Conservation (phyloP, 1,284 basidiomycete genomes). For the Wallemia hederae region DNA sequence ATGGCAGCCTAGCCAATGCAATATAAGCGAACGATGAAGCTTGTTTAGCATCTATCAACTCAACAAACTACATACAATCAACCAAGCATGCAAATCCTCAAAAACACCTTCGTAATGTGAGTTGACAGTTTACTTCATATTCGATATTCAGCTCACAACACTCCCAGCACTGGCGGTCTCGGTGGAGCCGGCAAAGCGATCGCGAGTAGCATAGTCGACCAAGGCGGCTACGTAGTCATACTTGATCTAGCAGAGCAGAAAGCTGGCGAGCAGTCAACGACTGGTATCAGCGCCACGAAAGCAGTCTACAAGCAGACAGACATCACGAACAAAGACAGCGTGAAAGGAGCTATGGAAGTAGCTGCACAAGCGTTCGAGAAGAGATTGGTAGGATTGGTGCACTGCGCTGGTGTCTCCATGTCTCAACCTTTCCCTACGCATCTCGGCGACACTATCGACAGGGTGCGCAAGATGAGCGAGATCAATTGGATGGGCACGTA, state of each 20-base stretch:
- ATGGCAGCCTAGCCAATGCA: too few species aligned
- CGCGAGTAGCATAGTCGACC: neutral
- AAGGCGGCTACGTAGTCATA: neutral
- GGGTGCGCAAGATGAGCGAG: slow-evolving; percentile 15
- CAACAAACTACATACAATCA: neutral
- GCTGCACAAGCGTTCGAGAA: neutral
- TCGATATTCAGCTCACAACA: neutral
- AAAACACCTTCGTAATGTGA: neutral
- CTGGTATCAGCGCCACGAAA: neutral
- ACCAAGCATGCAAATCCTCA: neutral
- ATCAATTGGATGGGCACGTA: slow-evolving; percentile 15
- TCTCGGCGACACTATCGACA: slow-evolving; percentile 9
- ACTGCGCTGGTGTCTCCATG: slow-evolving; percentile 14
- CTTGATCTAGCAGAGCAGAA: neutral
- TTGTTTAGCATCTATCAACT: neutral
- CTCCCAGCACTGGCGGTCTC: neutral
- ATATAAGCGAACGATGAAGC: neutral
- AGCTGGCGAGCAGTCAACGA: neutral
- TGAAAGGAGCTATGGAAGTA: neutral
- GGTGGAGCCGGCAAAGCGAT: neutral
- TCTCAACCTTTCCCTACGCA: neutral
- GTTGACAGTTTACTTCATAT: neutral
- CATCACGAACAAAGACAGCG: neutral
- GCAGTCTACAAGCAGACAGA: neutral
- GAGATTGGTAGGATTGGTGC: slow-evolving; percentile 12